Percentiles rank a stretch among this genome's conserved stretches.
Conservation (phyloP, 495 filamentous ascomycete genomes). For the Penicillium ucsense region DNA sequence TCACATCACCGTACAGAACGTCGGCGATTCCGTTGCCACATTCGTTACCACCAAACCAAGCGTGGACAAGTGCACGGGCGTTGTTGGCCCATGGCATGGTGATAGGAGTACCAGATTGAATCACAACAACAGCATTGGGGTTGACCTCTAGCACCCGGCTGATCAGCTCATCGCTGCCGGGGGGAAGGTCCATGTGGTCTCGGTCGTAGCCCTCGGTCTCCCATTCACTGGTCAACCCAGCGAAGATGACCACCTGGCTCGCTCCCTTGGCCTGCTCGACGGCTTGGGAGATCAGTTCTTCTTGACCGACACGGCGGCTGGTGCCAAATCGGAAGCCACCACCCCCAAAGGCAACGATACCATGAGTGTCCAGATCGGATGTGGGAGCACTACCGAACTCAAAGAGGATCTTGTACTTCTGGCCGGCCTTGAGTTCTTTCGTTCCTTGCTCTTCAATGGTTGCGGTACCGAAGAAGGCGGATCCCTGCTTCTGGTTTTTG, state of each 20-base stretch:
- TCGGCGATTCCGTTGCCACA: slow-evolving; percentile 45
- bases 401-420: slow-evolving; percentile 45
- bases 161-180: slow-evolving; percentile 60
- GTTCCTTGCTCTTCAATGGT: slow-evolving; percentile 47
- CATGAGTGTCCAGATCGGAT: slow-evolving; percentile 37
- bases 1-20: slow-evolving; percentile 50
- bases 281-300: slow-evolving; percentile 30
- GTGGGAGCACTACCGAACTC: slow-evolving; percentile 51
- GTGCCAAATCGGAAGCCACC: slow-evolving; percentile 70
- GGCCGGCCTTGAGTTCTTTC: slow-evolving; percentile 41
- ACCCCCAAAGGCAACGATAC: slow-evolving; percentile 41
- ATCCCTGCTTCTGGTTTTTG: slow-evolving; percentile 43
- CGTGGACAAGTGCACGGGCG: slow-evolving; percentile 57
- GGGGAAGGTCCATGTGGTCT: slow-evolving; percentile 63
- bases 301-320: slow-evolving; percentile 13
- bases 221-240: slow-evolving; percentile 74
- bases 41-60: slow-evolving; percentile 58
- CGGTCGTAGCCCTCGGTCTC: slow-evolving; percentile 77
- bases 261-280: slow-evolving; percentile 50
- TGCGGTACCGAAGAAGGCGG: slow-evolving; percentile 45
- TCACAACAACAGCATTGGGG: slow-evolving; percentile 61
- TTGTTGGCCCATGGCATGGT: slow-evolving; percentile 67
- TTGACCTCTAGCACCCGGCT: slow-evolving; percentile 55
- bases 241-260: slow-evolving; percentile 64
- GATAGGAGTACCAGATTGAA: slow-evolving; percentile 73